Base-by-base conservation (phyloP, 208 protist genomes). In the Vickermania spadyakhi region DNA sequence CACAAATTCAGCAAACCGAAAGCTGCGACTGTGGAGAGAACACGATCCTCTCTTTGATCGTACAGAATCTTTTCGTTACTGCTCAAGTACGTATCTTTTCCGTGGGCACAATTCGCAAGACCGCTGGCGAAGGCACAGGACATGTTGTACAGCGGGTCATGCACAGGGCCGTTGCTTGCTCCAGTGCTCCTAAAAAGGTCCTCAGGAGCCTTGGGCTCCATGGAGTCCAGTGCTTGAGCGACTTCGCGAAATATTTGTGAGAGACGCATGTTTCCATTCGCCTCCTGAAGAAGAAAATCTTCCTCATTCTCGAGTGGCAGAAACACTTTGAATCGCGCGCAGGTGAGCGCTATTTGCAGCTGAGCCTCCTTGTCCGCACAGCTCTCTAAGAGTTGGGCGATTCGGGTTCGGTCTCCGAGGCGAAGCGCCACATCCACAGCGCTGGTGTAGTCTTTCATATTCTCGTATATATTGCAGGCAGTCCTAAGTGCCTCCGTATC, bases 1-100 rank as follows among this genome's bases (percentile, higher is more conserved):
- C 98, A 99, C 45, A 99, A 70, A 53, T 98, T 77, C 30, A 99
- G 78, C 67, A 99, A 73, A 29, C 98, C 98, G 7, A 99, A 79
- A 13, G 96, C 97, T 0, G 97, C 97, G 2, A 93, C 96, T 22
- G 97, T 98, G 31, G 84, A 92, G 45, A 99, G 95, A 69, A 98
- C 93, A 60, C 86, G 91, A 57, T 97, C 89, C 57, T 99, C 98
- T 64, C 97, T 97, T 78, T 99, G 93, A 58, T 99, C 97, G 68
- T 95, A 98, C 31, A 96, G 67, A 81, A 96, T 98, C 30, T 87
- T 87, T n/a, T 75, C 65, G 7, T 79, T 75, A 25, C 81, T 74
- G 18, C 81, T 96, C 57, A 99, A 93, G 36, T 99, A 89, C 70
- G 89, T 98, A 76, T 99, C 98, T n/a, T 84, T 94, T 30, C 96